These are phyloP conservation scores for Typha latifolia DNA, from an alignment of 176 grass and related monocot species.

Conservation along the genomic window DNA sequence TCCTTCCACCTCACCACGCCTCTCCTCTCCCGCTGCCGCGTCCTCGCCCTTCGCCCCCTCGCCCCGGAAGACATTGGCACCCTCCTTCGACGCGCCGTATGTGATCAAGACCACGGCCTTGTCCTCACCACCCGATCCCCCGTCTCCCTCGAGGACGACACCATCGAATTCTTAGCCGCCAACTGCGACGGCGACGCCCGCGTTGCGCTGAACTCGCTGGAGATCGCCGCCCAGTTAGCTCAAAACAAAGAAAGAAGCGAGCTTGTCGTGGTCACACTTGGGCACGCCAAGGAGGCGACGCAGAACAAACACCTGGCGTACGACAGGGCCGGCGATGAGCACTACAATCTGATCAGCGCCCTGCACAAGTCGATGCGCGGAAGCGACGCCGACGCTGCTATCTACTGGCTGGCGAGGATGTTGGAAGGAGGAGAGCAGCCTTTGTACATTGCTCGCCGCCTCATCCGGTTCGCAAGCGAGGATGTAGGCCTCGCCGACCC, in stretches of 20 bases:
- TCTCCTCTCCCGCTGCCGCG: slow-evolving; percentile 38
- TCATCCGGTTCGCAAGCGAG: slow-evolving; percentile 39
- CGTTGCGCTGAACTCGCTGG: slow-evolving; percentile 36
- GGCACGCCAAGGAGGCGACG: slow-evolving; percentile 42
- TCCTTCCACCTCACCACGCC: slow-evolving; percentile 42
- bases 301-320: slow-evolving; percentile 48
- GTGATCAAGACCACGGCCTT: slow-evolving; percentile 23
- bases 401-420: slow-evolving; percentile 47
- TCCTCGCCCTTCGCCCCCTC: slow-evolving; percentile 34
- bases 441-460: slow-evolving; percentile 37
- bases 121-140: slow-evolving; percentile 18
- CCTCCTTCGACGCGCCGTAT: slow-evolving; percentile 23
- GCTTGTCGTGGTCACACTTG: slow-evolving; percentile 17
- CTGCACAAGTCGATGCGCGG: slow-evolving; percentile 48
- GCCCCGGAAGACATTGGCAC: slow-evolving; percentile 12
- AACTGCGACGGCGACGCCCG: slow-evolving; percentile 41
- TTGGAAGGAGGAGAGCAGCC: slow-evolving; percentile 41
- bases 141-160: slow-evolving; percentile 15
- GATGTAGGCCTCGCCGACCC: slow-evolving; percentile 39
- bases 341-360: slow-evolving; percentile 47
- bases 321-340: slow-evolving; percentile 37
- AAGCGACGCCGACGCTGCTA: slow-evolving; percentile 31
- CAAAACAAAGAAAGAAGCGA: neutral
- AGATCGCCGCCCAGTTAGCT: slow-evolving; percentile 24
- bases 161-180: slow-evolving; percentile 30